Evolutionary conservation across 129 eudicot genomes (phyloP), one percentile per base, ranked within the genome.

Genomic region (Lonicera japonica): DNA sequence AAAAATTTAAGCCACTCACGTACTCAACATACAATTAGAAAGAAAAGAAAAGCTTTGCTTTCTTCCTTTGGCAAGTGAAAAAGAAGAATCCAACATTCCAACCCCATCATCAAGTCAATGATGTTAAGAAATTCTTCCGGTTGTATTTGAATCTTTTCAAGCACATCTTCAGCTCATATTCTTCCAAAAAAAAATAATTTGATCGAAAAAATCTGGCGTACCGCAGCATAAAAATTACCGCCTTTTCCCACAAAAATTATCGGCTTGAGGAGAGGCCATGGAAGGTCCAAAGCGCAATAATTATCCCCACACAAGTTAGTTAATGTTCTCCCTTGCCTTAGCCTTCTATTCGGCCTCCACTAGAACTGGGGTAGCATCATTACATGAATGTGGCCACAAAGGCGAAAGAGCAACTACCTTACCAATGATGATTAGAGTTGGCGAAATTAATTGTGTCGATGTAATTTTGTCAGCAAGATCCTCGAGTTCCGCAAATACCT

Each of bases 351-450:
- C 70, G 14, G 82, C 58, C 53, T 74, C 80, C 13, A 67, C 71
- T 63, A 81, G 43, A 12, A 48, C 21, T 14, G 81, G 64, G 14
- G 65, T 20, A n/a, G n/a, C n/a, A 70, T 82, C 82, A 39, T 67
- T 63, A 0, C 67, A 65, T 18, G 88, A 46, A 63, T 74, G 73
- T 9, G 85, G 79, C 99, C 99, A 92, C 56, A 82, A 63, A 9
- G 99, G 95, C 61, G 99, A 92, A 54, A 92, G 96, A 9, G 99
- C 84, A n/a, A 92, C 99, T 10, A 92, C 99, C 65, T 73, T 88
- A 57, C 99, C 99, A 11, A 92, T 85, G 60, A 92, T 84, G 60
- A 92, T 85, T 40, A 92, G 71, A 16, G 98, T 84, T 13, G 98
- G 98, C 9, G 98, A 92, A 19, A 82, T 72, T 24, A 92, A 68